Conservation (phyloP, 1,139 yeast genomes). For the Geotrichum bryndzae region DNA sequence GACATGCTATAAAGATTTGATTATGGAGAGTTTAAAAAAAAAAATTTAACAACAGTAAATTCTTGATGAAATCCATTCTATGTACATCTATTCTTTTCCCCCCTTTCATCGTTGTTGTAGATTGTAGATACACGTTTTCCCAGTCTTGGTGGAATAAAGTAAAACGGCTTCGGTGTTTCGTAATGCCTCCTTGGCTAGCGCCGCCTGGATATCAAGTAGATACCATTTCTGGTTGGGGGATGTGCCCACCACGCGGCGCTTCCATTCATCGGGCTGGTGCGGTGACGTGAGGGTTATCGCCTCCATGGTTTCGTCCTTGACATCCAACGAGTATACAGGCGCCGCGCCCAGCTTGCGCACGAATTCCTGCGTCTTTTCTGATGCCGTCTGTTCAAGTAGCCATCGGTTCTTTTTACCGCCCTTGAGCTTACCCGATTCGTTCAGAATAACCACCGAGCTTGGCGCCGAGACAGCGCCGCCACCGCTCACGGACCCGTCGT, state of each 20-base stretch:
- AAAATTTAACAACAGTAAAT: too few species aligned
- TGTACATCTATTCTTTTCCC: background rate
- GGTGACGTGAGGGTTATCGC: constrained; percentile 75
- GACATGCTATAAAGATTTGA: too few species aligned
- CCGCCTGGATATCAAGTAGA: constrained; percentile 62
- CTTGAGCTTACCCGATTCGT: constrained; percentile 53
- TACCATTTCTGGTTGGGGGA: constrained; percentile 71
- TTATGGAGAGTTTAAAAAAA: too few species aligned
- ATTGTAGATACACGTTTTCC: constrained; percentile 53
- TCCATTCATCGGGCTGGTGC: constrained; percentile 81
- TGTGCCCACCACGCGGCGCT: constrained; percentile 68
- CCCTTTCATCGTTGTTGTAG: constrained; percentile 5
- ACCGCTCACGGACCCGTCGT: constrained; percentile 1
- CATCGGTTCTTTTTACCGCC: constrained; percentile 73
- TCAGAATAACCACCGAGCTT: constrained; percentile 29
- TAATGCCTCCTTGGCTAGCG: constrained; percentile 63
- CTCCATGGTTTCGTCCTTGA: constrained; percentile 74
- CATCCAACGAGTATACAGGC: constrained; percentile 70
- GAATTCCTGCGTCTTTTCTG: constrained; percentile 42
- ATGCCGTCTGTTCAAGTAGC: constrained; percentile 71
- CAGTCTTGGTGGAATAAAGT: constrained; percentile 66
- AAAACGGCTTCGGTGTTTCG: constrained; percentile 72
- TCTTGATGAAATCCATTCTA: background rate
- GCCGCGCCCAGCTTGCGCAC: constrained; percentile 29
- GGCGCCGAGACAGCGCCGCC: background rate